Conservation (phyloP, 305 asterid species). For the Salvia sclarea region DNA sequence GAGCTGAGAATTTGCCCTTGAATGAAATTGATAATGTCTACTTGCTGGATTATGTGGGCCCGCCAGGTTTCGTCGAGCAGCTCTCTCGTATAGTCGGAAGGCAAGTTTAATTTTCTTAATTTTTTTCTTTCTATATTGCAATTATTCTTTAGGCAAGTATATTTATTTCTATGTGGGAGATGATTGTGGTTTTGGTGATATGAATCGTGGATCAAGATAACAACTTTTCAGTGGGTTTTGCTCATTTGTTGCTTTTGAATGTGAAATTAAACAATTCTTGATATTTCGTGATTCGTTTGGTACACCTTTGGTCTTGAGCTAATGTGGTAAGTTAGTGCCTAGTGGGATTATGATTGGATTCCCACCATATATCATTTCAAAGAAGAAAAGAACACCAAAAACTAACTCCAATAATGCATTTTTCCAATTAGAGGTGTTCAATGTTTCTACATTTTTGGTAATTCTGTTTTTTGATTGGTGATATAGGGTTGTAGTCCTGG, state of each 20-base stretch:
- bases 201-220: constrained; percentile 3
- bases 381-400: background rate
- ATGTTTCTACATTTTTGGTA: constrained; percentile 2
- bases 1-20: constrained; percentile 71
- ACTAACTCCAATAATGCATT: constrained; percentile 10
- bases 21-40: constrained; percentile 60
- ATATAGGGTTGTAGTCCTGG: constrained; percentile 71
- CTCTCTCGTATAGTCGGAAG: constrained; percentile 61
- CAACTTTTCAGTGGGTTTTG: constrained; percentile 19
- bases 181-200: background rate
- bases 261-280: constrained; percentile 13
- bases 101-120: constrained; percentile 31
- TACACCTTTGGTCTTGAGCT: constrained; percentile 17
- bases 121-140: background rate
- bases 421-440: background rate
- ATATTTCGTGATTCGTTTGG: background rate
- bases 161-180: background rate
- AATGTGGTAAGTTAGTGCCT: constrained; percentile 6
- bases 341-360: constrained; percentile 34
- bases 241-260: constrained; percentile 26
- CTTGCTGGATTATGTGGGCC: constrained; percentile 91
- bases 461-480: constrained; percentile 21
- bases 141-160: background rate
- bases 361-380: constrained; percentile 17
- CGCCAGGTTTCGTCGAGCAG: constrained; percentile 67